A percentile compares a stretch with the other conserved stretches of the same genome.
These are phyloP conservation scores for Colletotrichum abscissum DNA, from an alignment of 2,329 filamentous ascomycete species.

Conservation along the genomic window DNA sequence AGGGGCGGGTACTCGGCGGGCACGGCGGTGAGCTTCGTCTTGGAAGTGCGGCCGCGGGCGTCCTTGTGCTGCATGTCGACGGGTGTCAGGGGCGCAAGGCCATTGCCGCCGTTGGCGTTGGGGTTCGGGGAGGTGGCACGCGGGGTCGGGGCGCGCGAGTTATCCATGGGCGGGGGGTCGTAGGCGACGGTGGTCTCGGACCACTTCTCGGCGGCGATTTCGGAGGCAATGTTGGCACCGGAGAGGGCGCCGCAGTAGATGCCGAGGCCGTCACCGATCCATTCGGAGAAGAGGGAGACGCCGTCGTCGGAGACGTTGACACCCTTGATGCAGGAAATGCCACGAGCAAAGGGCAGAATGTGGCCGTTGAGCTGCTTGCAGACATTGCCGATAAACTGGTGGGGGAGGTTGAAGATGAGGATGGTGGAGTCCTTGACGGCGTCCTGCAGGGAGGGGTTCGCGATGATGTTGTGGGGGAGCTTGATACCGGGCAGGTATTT, in stretches of 20 bases:
- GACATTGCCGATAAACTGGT: slow-evolving; percentile 92
- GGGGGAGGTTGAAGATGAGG: slow-evolving; percentile 94
- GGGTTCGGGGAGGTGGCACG: slow-evolving; percentile 59
- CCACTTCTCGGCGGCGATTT: slow-evolving; percentile 96
- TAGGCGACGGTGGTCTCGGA: slow-evolving; percentile 98
- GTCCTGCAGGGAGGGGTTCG: slow-evolving; percentile 83
- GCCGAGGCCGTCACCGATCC: slow-evolving; percentile 88
- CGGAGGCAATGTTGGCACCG: slow-evolving; percentile 94
- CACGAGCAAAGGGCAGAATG: slow-evolving; percentile 90
- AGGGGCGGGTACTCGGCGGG: slow-evolving; percentile 87
- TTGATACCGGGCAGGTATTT: slow-evolving; percentile 95
- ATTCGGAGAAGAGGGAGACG: slow-evolving; percentile 92
- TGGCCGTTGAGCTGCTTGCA: slow-evolving; percentile 88
- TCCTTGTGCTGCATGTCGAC: slow-evolving; percentile 74
- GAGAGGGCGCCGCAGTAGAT: slow-evolving; percentile 98
- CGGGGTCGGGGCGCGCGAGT: slow-evolving; percentile 77
- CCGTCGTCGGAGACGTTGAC: slow-evolving; percentile 91
- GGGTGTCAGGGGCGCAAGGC: slow-evolving; percentile 49
- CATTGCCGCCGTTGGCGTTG: slow-evolving; percentile 57
- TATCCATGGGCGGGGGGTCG: slow-evolving; percentile 88
- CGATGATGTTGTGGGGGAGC: slow-evolving; percentile 84
- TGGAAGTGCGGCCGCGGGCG: slow-evolving; percentile 73
- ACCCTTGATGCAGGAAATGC: slow-evolving; percentile 98
- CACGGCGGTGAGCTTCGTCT: slow-evolving; percentile 78
- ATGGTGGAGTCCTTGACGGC: slow-evolving; percentile 88